Base-by-base conservation (phyloP, 768 basidiomycete genomes). In the Cyathus striatus region DNA sequence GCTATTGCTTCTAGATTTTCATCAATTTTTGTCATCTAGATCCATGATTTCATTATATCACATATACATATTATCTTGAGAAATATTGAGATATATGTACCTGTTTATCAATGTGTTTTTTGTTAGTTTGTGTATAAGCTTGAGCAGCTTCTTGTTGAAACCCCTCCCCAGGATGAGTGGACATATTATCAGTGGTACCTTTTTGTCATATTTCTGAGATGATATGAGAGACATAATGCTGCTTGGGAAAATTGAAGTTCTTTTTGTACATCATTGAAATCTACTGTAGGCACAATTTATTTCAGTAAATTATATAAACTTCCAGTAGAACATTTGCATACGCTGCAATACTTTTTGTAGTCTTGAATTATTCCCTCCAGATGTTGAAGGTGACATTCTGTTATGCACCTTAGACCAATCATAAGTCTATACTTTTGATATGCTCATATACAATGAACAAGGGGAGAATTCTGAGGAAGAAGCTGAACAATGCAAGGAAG, bases 61-160 rank as follows among this genome's bases (percentile, higher is more conserved):
- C 30, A 25, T 23, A 40, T 48, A 16, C 49, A 18, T 36, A 34
- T n/a, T 18, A 4, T n/a, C 10, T 21, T 16, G 40, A 22, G 26
- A 40, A 12, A 40, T 45, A 18, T 36, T 32, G 34, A 12, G 34
- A 43, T 13, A 16, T 12, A 44, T 49, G 23, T 48, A 57, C 60
- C 50, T 63, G 62, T 13, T 49, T 33, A 27, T 58, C 62, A 14
- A 53, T 54, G 38, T 61, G 37, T 37, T 59, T 58, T 25, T 38
- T 44, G 42, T 60, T 64, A 20, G 60, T 62, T 41, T 59, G 62
- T 6, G 40, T 37, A 45, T 50, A 64, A 6, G 59, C 53, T 25
- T 58, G 43, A 12, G 52, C 49, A 3, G 54, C 51, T 43, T 62
- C 59, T 50, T 64, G 62, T 17, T 59, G 59, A 33, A 61, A 58